Evolutionary conservation across 2,329 filamentous ascomycete genomes (phyloP), one percentile per base, ranked within the genome.

Genomic region (Cladosporium phlei): DNA sequence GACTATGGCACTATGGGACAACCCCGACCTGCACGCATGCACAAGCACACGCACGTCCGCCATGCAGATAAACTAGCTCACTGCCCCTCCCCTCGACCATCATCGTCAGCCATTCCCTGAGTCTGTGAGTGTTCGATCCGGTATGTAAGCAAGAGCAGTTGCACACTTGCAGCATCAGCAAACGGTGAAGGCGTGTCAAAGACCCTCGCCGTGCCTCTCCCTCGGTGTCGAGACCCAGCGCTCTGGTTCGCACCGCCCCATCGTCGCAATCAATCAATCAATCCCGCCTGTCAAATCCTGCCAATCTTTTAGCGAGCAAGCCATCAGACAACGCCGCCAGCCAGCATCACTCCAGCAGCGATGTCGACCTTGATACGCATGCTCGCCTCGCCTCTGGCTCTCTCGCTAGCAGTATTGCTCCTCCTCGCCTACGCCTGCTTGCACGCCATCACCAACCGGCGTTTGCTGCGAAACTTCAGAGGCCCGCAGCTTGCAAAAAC

Each of bases 391-490:
- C 50, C 27, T 24, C 43, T 42, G 44, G 46, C 38, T 38, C 37
- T 44, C 29, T 44, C 48, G 25, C 19, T 29, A n/a, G 50, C 38
- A 30, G 12, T 40, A 12, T 17, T 21, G 10, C 28, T 57, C 16
- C 29, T 53, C 2, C 20, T 58, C 19, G 24, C 43, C 11, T 54
- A 55, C 50, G 22, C 55, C 42, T 17, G 53, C 33, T 24, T 56
- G 22, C 50, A 53, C 10, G 46, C 47, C 9, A 40, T 56, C 33
- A 12, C 54, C 48, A 58, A 56, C 42, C 53, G 58, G 39, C 55
- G 54, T 28, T 53, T 52, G 14, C 54, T 61, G 19, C 33, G 51
- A 6, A 55, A 59, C n/a, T 60, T 62, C 53, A 46, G 40, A 48
- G 59, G 59, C 5, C 59, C 59, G 22, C 49, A 45, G 20, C 50